A percentile compares a stretch with the other conserved stretches of the same genome.
Evolutionary conservation across 805 yeast species (phyloP).

Genomic region (Lipomyces japonicus): DNA sequence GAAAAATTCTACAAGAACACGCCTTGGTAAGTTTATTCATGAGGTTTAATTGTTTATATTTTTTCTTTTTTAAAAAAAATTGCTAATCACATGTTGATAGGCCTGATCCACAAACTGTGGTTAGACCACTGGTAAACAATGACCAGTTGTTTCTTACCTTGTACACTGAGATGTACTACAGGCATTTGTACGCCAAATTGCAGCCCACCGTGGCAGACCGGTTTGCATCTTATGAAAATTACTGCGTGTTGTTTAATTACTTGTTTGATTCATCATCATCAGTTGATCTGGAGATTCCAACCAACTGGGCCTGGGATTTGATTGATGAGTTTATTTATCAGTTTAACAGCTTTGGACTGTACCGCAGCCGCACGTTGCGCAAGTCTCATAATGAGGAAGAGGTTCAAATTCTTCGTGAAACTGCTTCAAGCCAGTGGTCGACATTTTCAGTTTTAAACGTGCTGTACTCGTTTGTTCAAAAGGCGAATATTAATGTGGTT

Average conservation of each 20-base stretch:
- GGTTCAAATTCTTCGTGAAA: slow-evolving; percentile 40
- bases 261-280: slow-evolving; percentile 46
- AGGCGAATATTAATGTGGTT: slow-evolving; percentile 43
- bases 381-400: slow-evolving; percentile 38
- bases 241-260: slow-evolving; percentile 47
- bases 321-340: slow-evolving; percentile 53
- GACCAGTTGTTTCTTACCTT: slow-evolving; percentile 47
- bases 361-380: slow-evolving; percentile 40
- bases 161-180: slow-evolving; percentile 50
- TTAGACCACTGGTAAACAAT: slow-evolving; percentile 44
- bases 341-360: slow-evolving; percentile 46
- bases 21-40: slow-evolving; percentile 37
- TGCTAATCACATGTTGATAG: not conserved
- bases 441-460: slow-evolving; percentile 49
- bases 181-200: slow-evolving; percentile 47
- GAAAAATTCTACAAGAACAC: slow-evolving; percentile 44
- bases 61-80: not conserved
- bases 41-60: not conserved
- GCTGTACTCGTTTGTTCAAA: slow-evolving; percentile 45
- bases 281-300: slow-evolving; percentile 46
- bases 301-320: slow-evolving; percentile 52
- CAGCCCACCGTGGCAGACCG: slow-evolving; percentile 46
- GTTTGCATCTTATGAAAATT: slow-evolving; percentile 48
- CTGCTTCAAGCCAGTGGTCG: slow-evolving; percentile 44
- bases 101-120: slow-evolving; percentile 45